Evolutionary conservation across 495 filamentous ascomycete genomes (phyloP).

Genomic region (Saxophila tyrrhenica): DNA sequence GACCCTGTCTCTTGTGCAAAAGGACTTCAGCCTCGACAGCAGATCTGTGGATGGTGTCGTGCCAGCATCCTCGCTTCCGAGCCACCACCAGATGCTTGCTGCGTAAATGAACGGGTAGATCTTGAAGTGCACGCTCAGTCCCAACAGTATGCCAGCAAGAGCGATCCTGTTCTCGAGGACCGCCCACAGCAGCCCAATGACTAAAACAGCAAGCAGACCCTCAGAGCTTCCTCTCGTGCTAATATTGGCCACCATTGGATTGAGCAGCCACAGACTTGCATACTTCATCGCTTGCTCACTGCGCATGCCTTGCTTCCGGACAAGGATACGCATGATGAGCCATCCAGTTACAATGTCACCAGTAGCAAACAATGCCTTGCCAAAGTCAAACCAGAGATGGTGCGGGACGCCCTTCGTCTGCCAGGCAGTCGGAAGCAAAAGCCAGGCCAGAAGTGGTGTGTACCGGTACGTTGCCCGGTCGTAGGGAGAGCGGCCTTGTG

Average conservation of each 20-base stretch:
- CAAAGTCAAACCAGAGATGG: slow-evolving; percentile 60
- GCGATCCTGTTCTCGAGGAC: slow-evolving; percentile 45
- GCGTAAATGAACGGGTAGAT: slow-evolving; percentile 98
- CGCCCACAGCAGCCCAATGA: slow-evolving; percentile 72
- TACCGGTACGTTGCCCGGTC: slow-evolving; percentile 89
- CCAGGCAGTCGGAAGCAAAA: slow-evolving; percentile 71
- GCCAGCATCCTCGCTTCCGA: background rate
- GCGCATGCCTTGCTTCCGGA: slow-evolving; percentile 34
- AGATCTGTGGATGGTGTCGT: background rate
- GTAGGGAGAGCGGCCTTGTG: slow-evolving; percentile 60
- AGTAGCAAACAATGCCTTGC: slow-evolving; percentile 75
- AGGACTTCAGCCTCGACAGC: background rate
- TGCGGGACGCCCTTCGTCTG: slow-evolving; percentile 18
- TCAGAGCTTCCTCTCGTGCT: slow-evolving; percentile 90
- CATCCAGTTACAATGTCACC: slow-evolving; percentile 80
- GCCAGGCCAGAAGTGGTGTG: slow-evolving; percentile 84
- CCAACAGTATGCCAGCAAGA: slow-evolving; percentile 66
- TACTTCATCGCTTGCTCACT: slow-evolving; percentile 52
- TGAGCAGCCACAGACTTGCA: slow-evolving; percentile 80
- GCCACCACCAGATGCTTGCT: slow-evolving; percentile 63
- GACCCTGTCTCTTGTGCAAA: slow-evolving; percentile 1
- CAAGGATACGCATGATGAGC: slow-evolving; percentile 60
- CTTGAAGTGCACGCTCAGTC: slow-evolving; percentile 87
- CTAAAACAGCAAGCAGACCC: slow-evolving; percentile 74
- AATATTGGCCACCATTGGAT: slow-evolving; percentile 96